Evolutionary conservation across 441 rosid species (phyloP).

Genomic region (Syzygium syzygioides): DNA sequence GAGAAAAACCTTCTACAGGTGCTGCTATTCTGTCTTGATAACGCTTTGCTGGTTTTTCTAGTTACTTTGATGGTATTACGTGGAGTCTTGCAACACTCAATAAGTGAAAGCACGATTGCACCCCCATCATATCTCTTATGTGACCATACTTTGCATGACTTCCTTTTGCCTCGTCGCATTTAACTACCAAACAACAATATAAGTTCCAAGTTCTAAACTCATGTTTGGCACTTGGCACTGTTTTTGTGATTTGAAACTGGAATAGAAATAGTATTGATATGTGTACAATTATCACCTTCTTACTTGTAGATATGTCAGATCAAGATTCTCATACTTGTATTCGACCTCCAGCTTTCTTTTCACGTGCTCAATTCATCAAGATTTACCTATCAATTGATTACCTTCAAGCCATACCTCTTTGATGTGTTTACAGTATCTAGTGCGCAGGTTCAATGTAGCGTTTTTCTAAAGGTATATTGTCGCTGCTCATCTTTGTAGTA

Average conservation of each 20-base stretch:
- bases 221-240: too few species aligned
- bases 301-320: background rate
- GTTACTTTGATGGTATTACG: too few species aligned
- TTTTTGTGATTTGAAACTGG: background rate
- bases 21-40: too few species aligned
- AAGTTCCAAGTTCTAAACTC: too few species aligned
- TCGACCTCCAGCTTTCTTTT: constrained; percentile 40
- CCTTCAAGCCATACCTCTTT: constrained; percentile 34
- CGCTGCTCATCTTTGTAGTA: background rate
- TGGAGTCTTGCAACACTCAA: background rate
- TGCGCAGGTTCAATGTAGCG: constrained; percentile 60
- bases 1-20: too few species aligned
- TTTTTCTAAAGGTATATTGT: constrained; percentile 64
- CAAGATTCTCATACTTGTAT: background rate
- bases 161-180: background rate
- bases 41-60: too few species aligned
- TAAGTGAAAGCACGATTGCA: background rate
- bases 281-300: background rate
- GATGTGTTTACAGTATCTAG: constrained; percentile 6
- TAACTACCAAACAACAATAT: background rate
- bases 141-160: background rate
- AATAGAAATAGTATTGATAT: background rate
- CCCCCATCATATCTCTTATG: background rate
- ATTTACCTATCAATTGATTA: constrained; percentile 64
- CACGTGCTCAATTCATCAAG: constrained; percentile 80